Base-by-base conservation (phyloP, 2,329 filamentous ascomycete species). In the Juglanconis sp. region DNA sequence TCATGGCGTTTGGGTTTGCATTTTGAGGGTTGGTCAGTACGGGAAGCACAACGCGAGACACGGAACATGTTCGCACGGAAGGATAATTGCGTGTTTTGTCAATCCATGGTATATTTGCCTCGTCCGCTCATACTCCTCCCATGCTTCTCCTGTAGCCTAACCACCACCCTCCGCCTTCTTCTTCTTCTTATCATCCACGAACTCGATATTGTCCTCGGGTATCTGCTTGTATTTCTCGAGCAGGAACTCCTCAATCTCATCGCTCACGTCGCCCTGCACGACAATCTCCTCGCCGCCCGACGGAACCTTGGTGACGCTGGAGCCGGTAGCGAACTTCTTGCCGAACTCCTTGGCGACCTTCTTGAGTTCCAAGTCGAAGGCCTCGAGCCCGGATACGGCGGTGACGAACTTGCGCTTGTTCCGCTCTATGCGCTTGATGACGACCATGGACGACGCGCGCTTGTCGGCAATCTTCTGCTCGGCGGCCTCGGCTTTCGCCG, bases 361-460 rank as follows among this genome's bases (percentile, higher is more conserved):
- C 77, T 99, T 99, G 70, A 97, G 83, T 59, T 98, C 94, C 47
- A 98, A 76, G 0, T 92, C 92, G 70, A 97, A 96, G 0, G 89
- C 87, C 74, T 99, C 95, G 24, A 99, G 81, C 0, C 95, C 95
- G 6, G 86, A 86, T n/a, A 99, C 87, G 15, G 93, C 89, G 0
- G 95, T 99, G 57, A 99, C 93, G 73, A 88, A 96, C 79, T 99
- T 99, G 71, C 95, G 87, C 83, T 99, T 99, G 77, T 96, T 98
- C 65, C 95, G 87, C 81, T 98, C 95, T 68, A 99, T 95, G 32
- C 95, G 91, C 84, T 97, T 97, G 78, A 99, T 96, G 60, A 86
- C 87, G 57, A 99, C 80, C 71, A 92, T 89, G 65, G 89, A 91
- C 63, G 89, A 86, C 42, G 92, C 91, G 67, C 94, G 89, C 71